phyloP scores from a whole-genome alignment of 2,329 filamentous ascomycete species.

The Pestalotiopsis sp. region DNA sequence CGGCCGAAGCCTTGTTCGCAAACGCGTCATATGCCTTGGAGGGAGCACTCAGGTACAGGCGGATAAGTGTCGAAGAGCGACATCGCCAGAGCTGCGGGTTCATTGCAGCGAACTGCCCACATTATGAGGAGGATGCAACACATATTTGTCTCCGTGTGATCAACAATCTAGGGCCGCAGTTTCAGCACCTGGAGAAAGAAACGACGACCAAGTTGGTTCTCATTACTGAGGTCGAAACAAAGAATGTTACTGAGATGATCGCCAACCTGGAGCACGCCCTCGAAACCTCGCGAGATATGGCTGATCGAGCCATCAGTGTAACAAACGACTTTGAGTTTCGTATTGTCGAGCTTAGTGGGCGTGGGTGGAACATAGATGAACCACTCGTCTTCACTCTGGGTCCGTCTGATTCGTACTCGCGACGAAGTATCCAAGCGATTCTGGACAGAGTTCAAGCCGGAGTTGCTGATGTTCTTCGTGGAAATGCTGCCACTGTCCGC shows the following conservation, averaged over 20 bases:
- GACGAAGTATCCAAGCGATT: constrained; percentile 49
- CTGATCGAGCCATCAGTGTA: constrained; percentile 42
- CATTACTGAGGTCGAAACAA: constrained; percentile 44
- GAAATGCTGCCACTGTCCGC: constrained; percentile 48
- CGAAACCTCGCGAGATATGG: constrained; percentile 38
- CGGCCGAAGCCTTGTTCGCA: constrained; percentile 51
- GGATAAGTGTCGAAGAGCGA: constrained; percentile 42
- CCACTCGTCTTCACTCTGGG: constrained; percentile 48
- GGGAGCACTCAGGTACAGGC: constrained; percentile 41
- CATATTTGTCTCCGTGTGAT: constrained; percentile 47
- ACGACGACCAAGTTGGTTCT: constrained; percentile 47
- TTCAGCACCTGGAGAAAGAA: constrained; percentile 45
- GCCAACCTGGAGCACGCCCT: constrained; percentile 40
- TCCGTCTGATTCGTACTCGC: constrained; percentile 43
- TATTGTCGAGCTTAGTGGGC: constrained; percentile 48
- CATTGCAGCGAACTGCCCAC: constrained; percentile 38
- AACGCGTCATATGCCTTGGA: constrained; percentile 46
- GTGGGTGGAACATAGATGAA: constrained; percentile 48
- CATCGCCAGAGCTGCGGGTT: constrained; percentile 38
- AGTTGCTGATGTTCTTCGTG: constrained; percentile 49
- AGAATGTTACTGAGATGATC: constrained; percentile 49
- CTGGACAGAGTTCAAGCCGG: constrained; percentile 55
- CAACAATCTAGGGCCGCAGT: constrained; percentile 54
- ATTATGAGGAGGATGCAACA: constrained; percentile 46
- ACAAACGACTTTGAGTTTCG: constrained; percentile 53